Evolutionary conservation across 2,329 filamentous ascomycete species (phyloP), one percentile per base, ranked within the genome.

Genomic region (Aaosphaeria arxii): DNA sequence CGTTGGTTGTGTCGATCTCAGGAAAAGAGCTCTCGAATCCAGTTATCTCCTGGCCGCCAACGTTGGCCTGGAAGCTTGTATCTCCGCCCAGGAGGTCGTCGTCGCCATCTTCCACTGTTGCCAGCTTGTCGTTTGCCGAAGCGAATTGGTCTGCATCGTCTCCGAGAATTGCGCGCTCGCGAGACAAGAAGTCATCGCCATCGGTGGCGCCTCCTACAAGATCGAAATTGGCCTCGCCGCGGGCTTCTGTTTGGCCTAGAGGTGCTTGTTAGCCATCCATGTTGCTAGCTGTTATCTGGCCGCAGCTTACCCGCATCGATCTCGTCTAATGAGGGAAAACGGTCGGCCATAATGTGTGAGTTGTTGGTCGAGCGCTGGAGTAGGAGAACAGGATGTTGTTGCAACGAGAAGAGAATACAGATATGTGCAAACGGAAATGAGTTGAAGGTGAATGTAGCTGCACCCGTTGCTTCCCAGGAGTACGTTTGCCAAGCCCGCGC

Each of bases 131-230:
- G 64, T 86, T 84, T 52, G 84, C 80, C 31, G 88, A 88, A 54
- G 87, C 80, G 71, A 99, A 99, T 76, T 91, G 88, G 62, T 91
- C 83, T 51, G 94, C 94, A 71, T 97, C 94, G 55, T 96, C 94
- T 57, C 94, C 94, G 6, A 99, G 84, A 13, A 87, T 74, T 52
- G 91, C 94, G 66, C 91, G 89, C 76, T 99, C 94, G 59, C 92
- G 89, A 54, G 89, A 85, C 43, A 97, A 83, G 71, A 99, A 97
- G 73, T 96, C 90, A 64, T 89, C 85, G 54, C 82, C 78, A 31
- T 86, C 85, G 30, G 82, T 77, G 7, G 80, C 76, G 53, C 77
- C 79, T 53, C 79, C 77, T 35, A 83, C 71, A 47, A 74, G 71
- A 51, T 77, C 71, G 49, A 77, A 71, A 51, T 66, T 63, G 43